Base-by-base conservation (phyloP, 768 basidiomycete genomes). In the Serendipita sp. region DNA sequence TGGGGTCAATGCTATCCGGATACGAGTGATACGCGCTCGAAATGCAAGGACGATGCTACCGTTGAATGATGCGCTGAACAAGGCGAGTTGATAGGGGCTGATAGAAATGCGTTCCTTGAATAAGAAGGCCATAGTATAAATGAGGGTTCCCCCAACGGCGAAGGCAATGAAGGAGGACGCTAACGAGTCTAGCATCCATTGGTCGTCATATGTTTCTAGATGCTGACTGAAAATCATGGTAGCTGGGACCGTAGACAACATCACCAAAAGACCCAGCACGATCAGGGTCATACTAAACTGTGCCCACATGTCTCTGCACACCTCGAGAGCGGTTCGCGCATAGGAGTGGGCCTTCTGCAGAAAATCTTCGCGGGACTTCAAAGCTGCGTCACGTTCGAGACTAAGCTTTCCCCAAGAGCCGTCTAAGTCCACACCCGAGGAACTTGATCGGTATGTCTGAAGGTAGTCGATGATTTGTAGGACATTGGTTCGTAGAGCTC, bases 241-340 rank as follows among this genome's bases (percentile, higher is more conserved):
- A 1, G 79, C 75, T 0, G 84, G 80, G 3, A 82, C 69, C 0
- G 85, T 72, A 36, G 84, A 78, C 28, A 85, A 72, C 34, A 94
- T 78, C 30, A 90, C 73, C 0, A 73, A 68, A 8, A 95, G 73
- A 0, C 95, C 96, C 32, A 86, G 75, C 3, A 76, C 73, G 80
- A 98, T 97, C 13, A 89, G 77, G 1, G 81, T 70, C 2, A 86
- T 77, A 68, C 92, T 89, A 78, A 99, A 98, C 70, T 91, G 90
- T 0, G 96, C 95, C 96, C 96, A 99, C 64, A 97, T 83, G 11
- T 81, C 74, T 4, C 94, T 86, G 70, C 94, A 94, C 1, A 80
- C 80, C 0, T 79, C 75, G 38, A 93, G 79, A 3, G 88, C 83
- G 15, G 78, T 72, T 7, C 83, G 78, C 11, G 81, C 83, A 70